These are phyloP conservation scores for Ascobolus immersus DNA, from an alignment of 495 filamentous ascomycete genomes.

Conservation along the genomic window DNA sequence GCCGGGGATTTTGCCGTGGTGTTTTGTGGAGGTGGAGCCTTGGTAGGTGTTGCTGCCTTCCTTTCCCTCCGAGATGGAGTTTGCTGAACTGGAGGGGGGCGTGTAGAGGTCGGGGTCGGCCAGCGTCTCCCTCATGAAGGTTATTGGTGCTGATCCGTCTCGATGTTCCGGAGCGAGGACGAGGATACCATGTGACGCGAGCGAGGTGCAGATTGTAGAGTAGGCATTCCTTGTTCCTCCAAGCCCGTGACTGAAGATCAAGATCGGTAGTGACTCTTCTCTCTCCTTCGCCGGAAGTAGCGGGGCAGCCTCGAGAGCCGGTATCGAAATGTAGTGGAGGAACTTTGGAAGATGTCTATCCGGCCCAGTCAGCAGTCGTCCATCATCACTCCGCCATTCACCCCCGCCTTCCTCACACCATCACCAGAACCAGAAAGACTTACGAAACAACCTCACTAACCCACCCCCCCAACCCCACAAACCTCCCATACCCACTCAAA, in stretches of 20 bases:
- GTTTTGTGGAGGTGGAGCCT: neutral
- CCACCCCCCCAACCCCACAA: conserved; percentile 28
- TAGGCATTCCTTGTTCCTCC: conserved; percentile 52
- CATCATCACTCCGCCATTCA: neutral
- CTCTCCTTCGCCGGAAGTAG: conserved; percentile 9
- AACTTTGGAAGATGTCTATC: conserved; percentile 35
- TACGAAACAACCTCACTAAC: conserved; percentile 33
- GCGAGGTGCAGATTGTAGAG: conserved; percentile 39
- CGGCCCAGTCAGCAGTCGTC: neutral
- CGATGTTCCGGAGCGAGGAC: conserved; percentile 55
- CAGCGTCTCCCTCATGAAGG: conserved; percentile 32
- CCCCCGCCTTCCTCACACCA: neutral
- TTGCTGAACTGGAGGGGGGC: conserved; percentile 6
- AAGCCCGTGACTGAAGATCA: conserved; percentile 59
- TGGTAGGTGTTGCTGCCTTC: neutral
- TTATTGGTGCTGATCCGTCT: conserved; percentile 43
- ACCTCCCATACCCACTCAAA: conserved; percentile 39
- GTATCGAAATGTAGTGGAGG: conserved; percentile 40
- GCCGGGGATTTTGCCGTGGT: too few relatives aligned
- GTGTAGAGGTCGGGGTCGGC: conserved; percentile 16
- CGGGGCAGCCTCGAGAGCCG: conserved; percentile 17
- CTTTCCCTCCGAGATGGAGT: conserved; percentile 7
- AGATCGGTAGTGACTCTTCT: conserved; percentile 37
- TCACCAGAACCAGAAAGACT: conserved; percentile 10
- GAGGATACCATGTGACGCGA: conserved; percentile 50